phyloP scores from a whole-genome alignment of 2,329 filamentous ascomycete genomes.

The Alternaria consortialis region DNA sequence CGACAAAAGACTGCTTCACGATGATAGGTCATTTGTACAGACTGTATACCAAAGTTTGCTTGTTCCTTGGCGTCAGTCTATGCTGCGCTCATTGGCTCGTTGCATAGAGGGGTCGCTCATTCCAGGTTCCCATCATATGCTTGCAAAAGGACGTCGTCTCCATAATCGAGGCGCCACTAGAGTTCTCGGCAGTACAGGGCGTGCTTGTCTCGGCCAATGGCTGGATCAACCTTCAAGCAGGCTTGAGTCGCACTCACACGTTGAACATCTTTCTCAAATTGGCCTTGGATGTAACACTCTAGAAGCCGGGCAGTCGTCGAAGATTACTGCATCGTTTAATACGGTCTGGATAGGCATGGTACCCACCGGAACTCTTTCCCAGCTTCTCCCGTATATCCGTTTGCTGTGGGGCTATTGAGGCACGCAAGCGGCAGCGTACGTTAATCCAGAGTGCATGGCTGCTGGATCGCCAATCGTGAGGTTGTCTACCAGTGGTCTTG shows the following conservation, averaged over 20 bases:
- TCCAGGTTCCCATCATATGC: background rate
- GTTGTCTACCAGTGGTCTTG: background rate
- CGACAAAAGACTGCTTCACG: background rate
- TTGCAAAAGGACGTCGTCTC: background rate
- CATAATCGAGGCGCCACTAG: background rate
- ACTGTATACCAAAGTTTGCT: conserved; percentile 18
- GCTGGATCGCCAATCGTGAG: background rate
- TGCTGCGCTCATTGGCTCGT: conserved; percentile 1
- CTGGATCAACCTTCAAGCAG: background rate
- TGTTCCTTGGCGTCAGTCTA: conserved; percentile 13
- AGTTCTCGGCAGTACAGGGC: background rate
- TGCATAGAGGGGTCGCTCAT: background rate
- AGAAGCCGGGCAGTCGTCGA: background rate
- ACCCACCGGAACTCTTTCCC: conserved; percentile 13
- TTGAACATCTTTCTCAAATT: background rate
- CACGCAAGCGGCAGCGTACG: conserved; percentile 10
- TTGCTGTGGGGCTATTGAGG: conserved; percentile 4
- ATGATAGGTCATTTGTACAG: conserved; percentile 4
- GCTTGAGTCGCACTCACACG: background rate
- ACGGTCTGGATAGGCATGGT: conserved; percentile 10
- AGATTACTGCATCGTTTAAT: background rate
- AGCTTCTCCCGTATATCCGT: conserved; percentile 2
- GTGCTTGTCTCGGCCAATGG: background rate
- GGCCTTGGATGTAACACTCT: background rate
- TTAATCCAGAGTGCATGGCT: conserved; percentile 6